Percentiles rank a stretch among this genome's conserved stretches.
Conservation (phyloP, 345 rosid species). For the Conringia planisiliqua region DNA sequence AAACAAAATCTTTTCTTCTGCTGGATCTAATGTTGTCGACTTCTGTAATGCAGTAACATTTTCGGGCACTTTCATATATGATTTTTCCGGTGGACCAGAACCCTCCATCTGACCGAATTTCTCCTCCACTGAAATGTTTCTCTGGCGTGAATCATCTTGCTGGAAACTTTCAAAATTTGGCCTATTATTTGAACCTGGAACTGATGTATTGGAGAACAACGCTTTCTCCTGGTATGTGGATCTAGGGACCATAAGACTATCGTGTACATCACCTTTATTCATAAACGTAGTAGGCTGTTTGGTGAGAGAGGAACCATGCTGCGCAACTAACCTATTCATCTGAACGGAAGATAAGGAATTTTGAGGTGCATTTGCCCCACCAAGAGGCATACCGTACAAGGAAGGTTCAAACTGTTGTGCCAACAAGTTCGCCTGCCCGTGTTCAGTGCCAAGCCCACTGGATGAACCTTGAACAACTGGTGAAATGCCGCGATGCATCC, state of each 20-base stretch:
- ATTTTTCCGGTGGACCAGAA: constrained; percentile 39
- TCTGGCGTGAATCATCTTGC: constrained; percentile 42
- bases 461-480: constrained; percentile 56
- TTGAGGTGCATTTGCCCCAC: constrained; percentile 46
- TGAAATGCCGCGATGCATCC: constrained; percentile 48
- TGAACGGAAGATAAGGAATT: constrained; percentile 46
- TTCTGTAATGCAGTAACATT: constrained; percentile 44
- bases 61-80: constrained; percentile 40
- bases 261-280: constrained; percentile 46
- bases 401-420: constrained; percentile 71
- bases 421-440: constrained; percentile 48
- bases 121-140: constrained; percentile 40
- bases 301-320: constrained; percentile 43
- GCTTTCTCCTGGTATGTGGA: constrained; percentile 47
- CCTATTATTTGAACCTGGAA: constrained; percentile 40
- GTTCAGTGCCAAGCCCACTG: constrained; percentile 55
- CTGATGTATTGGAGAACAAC: constrained; percentile 36
- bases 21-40: constrained; percentile 75
- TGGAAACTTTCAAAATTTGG: constrained; percentile 44
- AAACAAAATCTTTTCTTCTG: constrained; percentile 84
- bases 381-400: constrained; percentile 56
- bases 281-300: constrained; percentile 47
- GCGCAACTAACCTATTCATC: constrained; percentile 46
- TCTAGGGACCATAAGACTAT: constrained; percentile 46
- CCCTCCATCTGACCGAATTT: constrained; percentile 35